A percentile compares a stretch with the other conserved stretches of the same genome.
Evolutionary conservation across 1,284 basidiomycete genomes (phyloP).

Genomic region (Mycena citricolor): DNA sequence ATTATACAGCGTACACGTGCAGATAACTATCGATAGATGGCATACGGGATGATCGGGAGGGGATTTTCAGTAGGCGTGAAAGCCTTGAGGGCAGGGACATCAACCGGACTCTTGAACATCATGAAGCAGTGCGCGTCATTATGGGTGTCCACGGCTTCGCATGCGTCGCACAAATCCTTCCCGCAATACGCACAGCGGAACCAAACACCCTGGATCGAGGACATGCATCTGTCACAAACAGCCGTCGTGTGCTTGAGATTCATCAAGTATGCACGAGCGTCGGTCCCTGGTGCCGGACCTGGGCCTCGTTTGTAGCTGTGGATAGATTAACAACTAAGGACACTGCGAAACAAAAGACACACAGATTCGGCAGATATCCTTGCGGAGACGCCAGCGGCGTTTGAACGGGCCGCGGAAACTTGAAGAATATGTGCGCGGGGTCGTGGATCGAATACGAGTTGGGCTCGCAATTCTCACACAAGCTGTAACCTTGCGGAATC

Average conservation of each 20-base stretch:
- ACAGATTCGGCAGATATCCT: slow-evolving; percentile 74
- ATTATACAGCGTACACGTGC: too few relatives aligned
- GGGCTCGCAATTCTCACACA: slow-evolving; percentile 78
- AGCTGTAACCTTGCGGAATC: slow-evolving; percentile 54
- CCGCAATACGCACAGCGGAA: slow-evolving; percentile 85
- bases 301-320: slow-evolving; percentile 66
- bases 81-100: slow-evolving; percentile 39
- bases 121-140: slow-evolving; percentile 81
- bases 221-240: slow-evolving; percentile 77
- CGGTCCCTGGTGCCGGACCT: slow-evolving; percentile 49
- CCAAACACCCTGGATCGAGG: slow-evolving; percentile 77
- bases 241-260: slow-evolving; percentile 65
- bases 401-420: slow-evolving; percentile 76
- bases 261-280: slow-evolving; percentile 56
- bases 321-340: slow-evolving; percentile 10
- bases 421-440: slow-evolving; percentile 84
- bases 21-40: slow-evolving; percentile 47
- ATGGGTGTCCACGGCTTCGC: slow-evolving; percentile 78
- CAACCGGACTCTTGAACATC: slow-evolving; percentile 79
- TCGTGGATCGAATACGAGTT: slow-evolving; percentile 79
- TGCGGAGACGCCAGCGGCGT: slow-evolving; percentile 59
- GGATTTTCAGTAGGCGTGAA: slow-evolving; percentile 62
- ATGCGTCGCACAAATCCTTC: slow-evolving; percentile 77
- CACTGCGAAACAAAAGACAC: slow-evolving; percentile 24
- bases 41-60: slow-evolving; percentile 59